Evolutionary conservation across 306 rosid species (phyloP).

Genomic region (Sesbania bispinosa): DNA sequence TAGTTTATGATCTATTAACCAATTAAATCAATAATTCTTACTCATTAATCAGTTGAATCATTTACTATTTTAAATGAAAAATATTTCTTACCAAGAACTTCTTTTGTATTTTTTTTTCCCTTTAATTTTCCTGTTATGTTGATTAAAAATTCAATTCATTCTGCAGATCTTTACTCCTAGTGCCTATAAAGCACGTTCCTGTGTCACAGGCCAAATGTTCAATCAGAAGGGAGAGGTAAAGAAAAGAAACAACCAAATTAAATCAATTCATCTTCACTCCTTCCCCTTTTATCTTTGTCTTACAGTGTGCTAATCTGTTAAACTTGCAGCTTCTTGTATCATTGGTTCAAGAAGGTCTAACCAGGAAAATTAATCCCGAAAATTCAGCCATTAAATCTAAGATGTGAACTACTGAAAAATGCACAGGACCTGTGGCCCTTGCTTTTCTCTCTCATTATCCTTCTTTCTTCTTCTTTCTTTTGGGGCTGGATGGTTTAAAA

Average conservation of each 20-base stretch:
- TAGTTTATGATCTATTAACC: conserved; percentile 3
- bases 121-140: neutral
- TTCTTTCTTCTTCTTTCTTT: neutral
- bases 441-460: neutral
- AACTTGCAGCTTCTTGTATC: conserved; percentile 55
- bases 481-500: neutral
- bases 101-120: neutral
- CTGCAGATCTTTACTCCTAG: conserved; percentile 56
- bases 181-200: conserved; percentile 64
- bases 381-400: conserved; percentile 41
- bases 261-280: neutral
- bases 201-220: conserved; percentile 77
- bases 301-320: conserved; percentile 3
- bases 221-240: conserved; percentile 84
- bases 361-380: conserved; percentile 39
- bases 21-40: neutral
- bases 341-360: conserved; percentile 78
- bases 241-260: neutral
- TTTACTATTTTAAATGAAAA: neutral
- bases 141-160: conserved; percentile 16
- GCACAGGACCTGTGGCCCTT: neutral
- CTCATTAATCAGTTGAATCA: neutral
- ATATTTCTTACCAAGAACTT: neutral
- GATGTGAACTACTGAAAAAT: conserved; percentile 42
- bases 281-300: conserved; percentile 10